phyloP scores from a whole-genome alignment of 179 eudicot species.

The Heliamphora ciliata region DNA sequence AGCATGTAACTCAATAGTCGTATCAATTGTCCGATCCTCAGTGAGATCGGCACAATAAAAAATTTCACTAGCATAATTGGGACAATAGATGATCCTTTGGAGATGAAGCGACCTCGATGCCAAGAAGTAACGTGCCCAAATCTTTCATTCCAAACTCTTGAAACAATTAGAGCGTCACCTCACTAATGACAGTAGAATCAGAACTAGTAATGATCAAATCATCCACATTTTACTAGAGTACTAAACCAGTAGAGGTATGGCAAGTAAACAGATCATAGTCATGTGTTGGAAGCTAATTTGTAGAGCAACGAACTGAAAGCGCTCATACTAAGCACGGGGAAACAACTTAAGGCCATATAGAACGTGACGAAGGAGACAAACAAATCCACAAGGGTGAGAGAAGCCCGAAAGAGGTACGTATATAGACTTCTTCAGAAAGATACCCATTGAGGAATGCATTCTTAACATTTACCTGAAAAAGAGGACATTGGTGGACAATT shows the following conservation, averaged over 20 bases:
- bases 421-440: not conserved
- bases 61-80: no score
- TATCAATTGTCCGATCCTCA: not conserved
- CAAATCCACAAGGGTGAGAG: not conserved
- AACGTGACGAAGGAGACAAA: not conserved
- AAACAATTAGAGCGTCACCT: no score
- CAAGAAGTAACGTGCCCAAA: no score
- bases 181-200: no score
- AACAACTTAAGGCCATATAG: not conserved
- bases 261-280: not conserved
- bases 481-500: not conserved
- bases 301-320: not conserved
- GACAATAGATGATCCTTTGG: no score
- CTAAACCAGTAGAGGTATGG: not conserved
- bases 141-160: no score
- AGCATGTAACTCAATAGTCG: not conserved
- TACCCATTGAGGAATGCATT: not conserved
- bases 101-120: no score
- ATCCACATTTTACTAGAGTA: no score
- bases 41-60: no score
- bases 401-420: not conserved
- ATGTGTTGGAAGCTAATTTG: not conserved
- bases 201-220: no score
- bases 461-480: not conserved
- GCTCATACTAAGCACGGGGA: not conserved